Percentiles rank a stretch among this genome's conserved stretches.
Evolutionary conservation across 2,329 filamentous ascomycete genomes (phyloP).

Genomic region (Paraphoma sp.): DNA sequence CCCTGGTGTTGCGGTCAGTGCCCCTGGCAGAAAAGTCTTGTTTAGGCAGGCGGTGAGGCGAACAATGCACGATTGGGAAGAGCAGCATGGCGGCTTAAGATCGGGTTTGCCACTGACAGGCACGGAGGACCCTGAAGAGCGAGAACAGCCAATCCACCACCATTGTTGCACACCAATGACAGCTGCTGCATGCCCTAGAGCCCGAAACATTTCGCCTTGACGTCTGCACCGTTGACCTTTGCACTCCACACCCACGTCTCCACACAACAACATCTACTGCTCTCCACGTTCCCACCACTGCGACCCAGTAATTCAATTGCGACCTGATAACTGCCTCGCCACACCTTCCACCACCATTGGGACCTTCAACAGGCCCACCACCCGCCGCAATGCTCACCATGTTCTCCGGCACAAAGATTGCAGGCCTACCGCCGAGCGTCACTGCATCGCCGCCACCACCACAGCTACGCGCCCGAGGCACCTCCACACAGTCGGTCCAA

Average conservation of each 20-base stretch:
- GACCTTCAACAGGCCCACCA: conserved; percentile 1
- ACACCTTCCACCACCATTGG: conserved; percentile 1
- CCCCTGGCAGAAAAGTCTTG: conserved; percentile 35
- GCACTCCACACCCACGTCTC: not conserved
- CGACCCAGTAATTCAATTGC: not conserved
- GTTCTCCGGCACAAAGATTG: conserved; percentile 30
- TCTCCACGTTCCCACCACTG: not conserved
- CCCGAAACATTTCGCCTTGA: not conserved
- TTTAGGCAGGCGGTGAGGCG: conserved; percentile 7
- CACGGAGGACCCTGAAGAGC: not conserved
- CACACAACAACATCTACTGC: too few relatives aligned
- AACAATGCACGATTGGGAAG: conserved; percentile 17
- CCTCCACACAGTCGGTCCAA: conserved; percentile 17
- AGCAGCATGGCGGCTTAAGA: conserved; percentile 29
- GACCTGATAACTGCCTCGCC: not conserved
- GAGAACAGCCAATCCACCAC: too few relatives aligned
- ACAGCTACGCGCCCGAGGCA: conserved; percentile 16
- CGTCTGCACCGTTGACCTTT: not conserved
- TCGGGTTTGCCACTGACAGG: conserved; percentile 24
- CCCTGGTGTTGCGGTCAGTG: conserved; percentile 6
- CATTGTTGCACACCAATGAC: not conserved
- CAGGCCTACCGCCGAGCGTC: conserved; percentile 31
- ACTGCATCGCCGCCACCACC: conserved; percentile 15
- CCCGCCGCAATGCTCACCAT: conserved; percentile 32
- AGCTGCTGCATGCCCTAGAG: not conserved